Evolutionary conservation across 768 basidiomycete genomes (phyloP), one percentile per base, ranked within the genome.

Genomic region (Imleria badia): DNA sequence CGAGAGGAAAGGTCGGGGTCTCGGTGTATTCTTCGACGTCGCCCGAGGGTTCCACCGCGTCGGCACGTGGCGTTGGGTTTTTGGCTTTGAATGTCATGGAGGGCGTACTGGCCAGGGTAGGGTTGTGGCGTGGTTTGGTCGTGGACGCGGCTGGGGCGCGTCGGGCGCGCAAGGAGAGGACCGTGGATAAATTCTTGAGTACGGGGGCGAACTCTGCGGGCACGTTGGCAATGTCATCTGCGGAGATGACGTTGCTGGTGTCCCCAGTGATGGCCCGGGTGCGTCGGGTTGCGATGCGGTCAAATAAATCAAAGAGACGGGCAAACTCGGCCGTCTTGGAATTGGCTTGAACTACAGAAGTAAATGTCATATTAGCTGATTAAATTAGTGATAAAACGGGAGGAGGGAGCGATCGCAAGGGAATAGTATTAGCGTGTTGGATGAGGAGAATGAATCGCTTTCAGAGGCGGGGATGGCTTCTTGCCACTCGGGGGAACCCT

Each of bases 251-350:
- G 14, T 63, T 47, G 40, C 54, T 51, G 5, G 45, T 52, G 41
- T 50, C 45, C 6, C 54, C 64, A 49, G 48, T 46, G 50, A 61
- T 57, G 26, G 59, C 60, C 14, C 72, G 72, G 22, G 75, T 63
- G 39, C 77, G 72, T 54, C 74, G 74, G 15, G 76, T 73, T n/a
- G 78, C 77, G 29, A 85, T 76, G 33, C 73, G 76, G 38, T 84
- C 79, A 58, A 83, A 83, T 48, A 81, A 66, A 38, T 77, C 73
- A 54, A 82, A 80, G 35, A 85, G 78, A 48, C 73, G 72, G 2
- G 79, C 78, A 58, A 83, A 80, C 46, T 84, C 83, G 38, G 77
- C 76, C 11, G 69, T 77, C 63, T 75, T 80, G 45, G 72, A 57
- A 26, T 77, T 69, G 38, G 66, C 61, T 39, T 68, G 48, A 35